Percentiles rank a stretch among this genome's conserved stretches.
Conservation (phyloP, 352 stramenopile species). For the Pythium graminicola region DNA sequence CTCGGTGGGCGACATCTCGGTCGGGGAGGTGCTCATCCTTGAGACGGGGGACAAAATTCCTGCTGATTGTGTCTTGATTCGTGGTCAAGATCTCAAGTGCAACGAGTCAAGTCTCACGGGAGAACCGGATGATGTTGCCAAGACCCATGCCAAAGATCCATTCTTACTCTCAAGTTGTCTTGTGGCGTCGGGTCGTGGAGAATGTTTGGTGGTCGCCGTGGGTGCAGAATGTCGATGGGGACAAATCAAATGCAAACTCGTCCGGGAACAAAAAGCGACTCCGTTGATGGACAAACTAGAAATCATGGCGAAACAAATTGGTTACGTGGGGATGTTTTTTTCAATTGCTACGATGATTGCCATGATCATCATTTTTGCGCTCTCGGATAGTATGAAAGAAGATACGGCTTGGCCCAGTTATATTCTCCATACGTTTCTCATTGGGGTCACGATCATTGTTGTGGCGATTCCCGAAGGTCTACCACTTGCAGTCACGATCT, state of each 20-base stretch:
- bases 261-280: constrained; percentile 83
- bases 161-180: constrained; percentile 87
- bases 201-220: constrained; percentile 82
- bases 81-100: constrained; percentile 89
- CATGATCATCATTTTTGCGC: constrained; percentile 80
- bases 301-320: constrained; percentile 86
- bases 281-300: constrained; percentile 92
- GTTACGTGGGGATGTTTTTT: constrained; percentile 80
- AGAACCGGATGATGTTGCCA: constrained; percentile 92
- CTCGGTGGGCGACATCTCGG: constrained; percentile 62
- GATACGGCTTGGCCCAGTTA: constrained; percentile 69
- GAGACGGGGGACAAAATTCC: constrained; percentile 92
- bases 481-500: constrained; percentile 91
- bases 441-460: constrained; percentile 92
- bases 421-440: constrained; percentile 92
- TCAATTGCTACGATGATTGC: constrained; percentile 81
- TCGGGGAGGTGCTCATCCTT: constrained; percentile 89
- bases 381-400: constrained; percentile 46
- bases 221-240: constrained; percentile 81
- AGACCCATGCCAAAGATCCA: constrained; percentile 60
- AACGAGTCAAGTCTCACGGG: constrained; percentile 96
- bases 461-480: constrained; percentile 93
- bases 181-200: constrained; percentile 56
- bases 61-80: constrained; percentile 91
- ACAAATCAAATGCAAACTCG: constrained; percentile 89